Evolutionary conservation across 1,284 basidiomycete species (phyloP), one percentile per base, ranked within the genome.

Genomic region (Naganishia cerealis): DNA sequence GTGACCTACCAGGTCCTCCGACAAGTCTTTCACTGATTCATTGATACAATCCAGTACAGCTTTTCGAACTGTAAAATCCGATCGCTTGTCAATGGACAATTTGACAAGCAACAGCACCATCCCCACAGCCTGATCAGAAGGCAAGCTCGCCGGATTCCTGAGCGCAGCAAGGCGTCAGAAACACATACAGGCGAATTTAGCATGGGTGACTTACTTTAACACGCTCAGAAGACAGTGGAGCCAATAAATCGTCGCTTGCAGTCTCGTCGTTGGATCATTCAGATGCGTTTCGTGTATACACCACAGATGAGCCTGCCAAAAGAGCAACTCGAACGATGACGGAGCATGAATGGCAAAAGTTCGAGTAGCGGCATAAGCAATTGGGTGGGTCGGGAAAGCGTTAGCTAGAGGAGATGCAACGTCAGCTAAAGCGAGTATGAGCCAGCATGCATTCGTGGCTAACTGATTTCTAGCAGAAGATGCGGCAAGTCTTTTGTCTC

Each of bases 311-410:
- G 39, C 38, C 2, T 40, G 36, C 61, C 61, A 63, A 2, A 63
- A 43, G 1, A 50, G 29, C 38, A 21, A 24, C 13, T 63, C 61
- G 18, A 42, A 63, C 26, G 36, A 50, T 7, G 16, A 5, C 9
- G 42, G 43, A 12, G 36, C 39, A 15, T 63, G 61, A 16, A 4
- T 18, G 21, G 46, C 50, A 21, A 63, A 54, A 8, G 54, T 24
- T 21, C 61, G 61, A 24, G 53, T 53, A 10, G 61, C 50, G 16
- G 50, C 50, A 18, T 54, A 0, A 5, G 61, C 50, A 3, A 63
- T 52, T 4, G 61, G 61, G 15, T 63, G 50, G 9, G 39, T n/a
- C 12, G 61, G 50, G 26, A 63, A 63, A 24, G 50, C 24, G 39
- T 12, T 42, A 24, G 24, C 61, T 63, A 21, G 15, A 50, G 4